Conservation (phyloP, 768 basidiomycete species). For the Mycena crocata region DNA sequence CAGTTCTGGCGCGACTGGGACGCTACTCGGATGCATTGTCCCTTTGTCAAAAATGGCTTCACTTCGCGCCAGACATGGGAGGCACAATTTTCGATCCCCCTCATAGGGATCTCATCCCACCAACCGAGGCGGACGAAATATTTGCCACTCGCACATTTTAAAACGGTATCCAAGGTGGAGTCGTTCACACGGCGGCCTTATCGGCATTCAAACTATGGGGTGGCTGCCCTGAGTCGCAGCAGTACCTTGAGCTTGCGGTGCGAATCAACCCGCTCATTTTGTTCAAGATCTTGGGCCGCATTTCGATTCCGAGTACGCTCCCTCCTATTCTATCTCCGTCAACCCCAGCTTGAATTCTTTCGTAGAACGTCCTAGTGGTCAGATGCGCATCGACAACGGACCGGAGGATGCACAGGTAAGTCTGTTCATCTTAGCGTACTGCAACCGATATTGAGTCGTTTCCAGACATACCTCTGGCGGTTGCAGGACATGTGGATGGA, state of each 20-base stretch:
- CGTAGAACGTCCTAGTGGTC: not conserved
- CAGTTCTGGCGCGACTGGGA: not conserved
- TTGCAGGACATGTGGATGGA: constrained; percentile 3
- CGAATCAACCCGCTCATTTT: constrained; percentile 4
- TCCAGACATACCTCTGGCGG: constrained; percentile 12
- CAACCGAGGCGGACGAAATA: not conserved
- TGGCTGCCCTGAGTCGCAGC: not conserved
- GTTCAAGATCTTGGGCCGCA: constrained; percentile 12
- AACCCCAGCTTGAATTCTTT: not conserved
- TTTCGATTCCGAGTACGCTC: not conserved
- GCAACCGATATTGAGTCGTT: not conserved
- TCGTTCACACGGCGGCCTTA: not conserved
- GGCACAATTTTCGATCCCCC: not conserved
- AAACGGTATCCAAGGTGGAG: not conserved
- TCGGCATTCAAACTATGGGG: constrained; percentile 3
- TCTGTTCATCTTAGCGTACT: too few species aligned
- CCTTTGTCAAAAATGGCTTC: constrained; percentile 3
- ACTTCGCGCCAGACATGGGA: not conserved
- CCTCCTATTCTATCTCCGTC: not conserved
- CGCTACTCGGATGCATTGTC: not conserved
- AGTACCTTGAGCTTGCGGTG: constrained; percentile 5
- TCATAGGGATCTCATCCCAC: not conserved
- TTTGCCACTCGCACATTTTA: not conserved
- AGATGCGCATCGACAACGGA: not conserved
- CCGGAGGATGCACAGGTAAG: constrained; percentile 4